A percentile compares a stretch with the other conserved stretches of the same genome.
These are phyloP conservation scores for Aspergillus kassunensis DNA, from an alignment of 495 filamentous ascomycete species.

Conservation along the genomic window DNA sequence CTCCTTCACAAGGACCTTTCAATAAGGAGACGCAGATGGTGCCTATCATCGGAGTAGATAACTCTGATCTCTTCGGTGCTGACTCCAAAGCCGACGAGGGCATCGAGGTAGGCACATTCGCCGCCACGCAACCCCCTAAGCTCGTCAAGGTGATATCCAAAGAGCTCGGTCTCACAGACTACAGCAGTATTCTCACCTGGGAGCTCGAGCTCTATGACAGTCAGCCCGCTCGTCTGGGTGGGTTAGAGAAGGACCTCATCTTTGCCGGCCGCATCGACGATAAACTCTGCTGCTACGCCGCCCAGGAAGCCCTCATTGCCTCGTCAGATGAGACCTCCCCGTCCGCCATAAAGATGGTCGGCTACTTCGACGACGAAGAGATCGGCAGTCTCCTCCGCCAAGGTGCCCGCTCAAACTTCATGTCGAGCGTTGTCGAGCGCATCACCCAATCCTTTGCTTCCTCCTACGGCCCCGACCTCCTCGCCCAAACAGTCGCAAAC, in stretches of 20 bases:
- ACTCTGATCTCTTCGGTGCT: slow-evolving; percentile 50
- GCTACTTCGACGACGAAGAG: slow-evolving; percentile 94
- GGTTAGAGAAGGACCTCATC: slow-evolving; percentile 89
- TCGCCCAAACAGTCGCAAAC: slow-evolving; percentile 84
- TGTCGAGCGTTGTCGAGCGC: slow-evolving; percentile 73
- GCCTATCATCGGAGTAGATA: slow-evolving; percentile 87
- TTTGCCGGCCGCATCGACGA: slow-evolving; percentile 95
- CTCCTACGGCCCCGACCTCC: slow-evolving; percentile 57
- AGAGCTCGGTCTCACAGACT: slow-evolving; percentile 65
- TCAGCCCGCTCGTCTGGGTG: slow-evolving; percentile 79
- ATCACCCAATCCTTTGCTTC: slow-evolving; percentile 66
- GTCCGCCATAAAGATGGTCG: slow-evolving; percentile 75
- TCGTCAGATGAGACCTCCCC: slow-evolving; percentile 49
- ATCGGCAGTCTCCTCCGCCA: slow-evolving; percentile 88
- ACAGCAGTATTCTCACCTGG: slow-evolving; percentile 81
- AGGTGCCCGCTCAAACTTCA: slow-evolving; percentile 84
- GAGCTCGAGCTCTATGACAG: slow-evolving; percentile 95
- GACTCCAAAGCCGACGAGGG: slow-evolving; percentile 21
- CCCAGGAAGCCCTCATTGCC: slow-evolving; percentile 78
- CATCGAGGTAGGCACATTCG: slow-evolving; percentile 57
- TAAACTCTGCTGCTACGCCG: slow-evolving; percentile 92
- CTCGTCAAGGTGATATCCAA: slow-evolving; percentile 78
- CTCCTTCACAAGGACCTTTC: slow-evolving; percentile 67
- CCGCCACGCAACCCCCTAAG: slow-evolving; percentile 73
- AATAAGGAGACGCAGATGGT: slow-evolving; percentile 94